These are phyloP conservation scores for Trichoderma sp. DNA, from an alignment of 2,329 filamentous ascomycete genomes.

Conservation along the genomic window DNA sequence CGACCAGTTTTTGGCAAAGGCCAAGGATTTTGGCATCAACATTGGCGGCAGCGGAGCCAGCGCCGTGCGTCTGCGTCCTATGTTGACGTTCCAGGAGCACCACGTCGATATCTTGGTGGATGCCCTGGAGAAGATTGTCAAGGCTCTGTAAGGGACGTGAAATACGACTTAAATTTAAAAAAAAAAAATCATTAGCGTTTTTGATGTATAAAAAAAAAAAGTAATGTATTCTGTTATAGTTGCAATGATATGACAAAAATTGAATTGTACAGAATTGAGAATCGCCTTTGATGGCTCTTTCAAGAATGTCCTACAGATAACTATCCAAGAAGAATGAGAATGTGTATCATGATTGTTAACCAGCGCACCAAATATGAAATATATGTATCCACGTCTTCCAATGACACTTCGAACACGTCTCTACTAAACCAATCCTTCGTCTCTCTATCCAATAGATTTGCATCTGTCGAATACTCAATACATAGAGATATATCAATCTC, in stretches of 20 bases:
- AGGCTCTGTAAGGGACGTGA: slow-evolving; percentile 32
- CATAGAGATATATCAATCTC: neutral
- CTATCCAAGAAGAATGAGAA: neutral
- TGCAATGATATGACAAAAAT: neutral
- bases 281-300: neutral
- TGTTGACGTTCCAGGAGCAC: slow-evolving; percentile 89
- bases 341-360: neutral
- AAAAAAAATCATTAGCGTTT: neutral
- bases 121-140: slow-evolving; percentile 71
- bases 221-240: neutral
- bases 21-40: slow-evolving; percentile 80
- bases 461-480: neutral
- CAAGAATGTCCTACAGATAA: too few species aligned
- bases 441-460: neutral
- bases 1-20: slow-evolving; percentile 74
- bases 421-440: neutral
- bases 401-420: neutral
- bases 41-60: slow-evolving; percentile 76
- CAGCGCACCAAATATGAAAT: neutral
- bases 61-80: slow-evolving; percentile 79
- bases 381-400: neutral
- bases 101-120: slow-evolving; percentile 86
- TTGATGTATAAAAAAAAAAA: neutral
- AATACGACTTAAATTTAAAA: too few species aligned
- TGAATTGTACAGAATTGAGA: neutral